Base-by-base conservation (phyloP, 441 rosid species). In the Geranium incanum region DNA sequence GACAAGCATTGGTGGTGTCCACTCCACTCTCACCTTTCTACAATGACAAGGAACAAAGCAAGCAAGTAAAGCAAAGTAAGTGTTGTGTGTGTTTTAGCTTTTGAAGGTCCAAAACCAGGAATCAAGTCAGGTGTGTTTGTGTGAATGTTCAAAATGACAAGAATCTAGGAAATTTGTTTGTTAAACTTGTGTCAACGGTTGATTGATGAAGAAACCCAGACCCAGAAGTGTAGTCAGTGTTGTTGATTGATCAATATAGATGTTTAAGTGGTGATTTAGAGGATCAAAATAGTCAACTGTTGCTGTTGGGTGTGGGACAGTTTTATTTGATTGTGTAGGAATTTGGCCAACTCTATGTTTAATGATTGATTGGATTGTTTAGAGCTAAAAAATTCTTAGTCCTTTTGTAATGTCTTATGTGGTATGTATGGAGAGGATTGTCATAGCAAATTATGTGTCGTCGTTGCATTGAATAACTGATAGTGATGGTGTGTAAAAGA, bases 1-100 rank as follows among this genome's bases (percentile, higher is more conserved):
- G 50, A 7, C 83, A 74, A 71, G 83, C 93, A 84, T 79, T 52
- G 60, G 60, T 52, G 60, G 19, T n/a, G 60, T 52, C n/a, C 15
- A 11, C 57, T 82, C 90, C 79, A 77, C 80, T 78, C 77, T 57
- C 67, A 78, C 76, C 74, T 81, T 84, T 85, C 72, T 71, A 70
- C 79, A 39, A 7, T 72, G 78, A 68, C 81, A 74, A 73, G 70
- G 21, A 78, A 74, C 69, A 43, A 43, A 43, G 50, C 78, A 33
- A 16, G 38, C 69, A 74, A 43, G 15, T 33, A 28, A 67, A 19
- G 38, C 36, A 36, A 43, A n/a, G 5, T 37, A 28, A 28, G 50
- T 43, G 50, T 43, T 43, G 11, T 43, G 63, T 64, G 71, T 33
- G 39, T 45, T 67, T 38, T 19, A 28, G 68, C 74, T 80, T 80